A percentile compares a stretch with the other conserved stretches of the same genome.
Conservation (phyloP, 2,329 filamentous ascomycete species). For the Fonsecaea multimorphosa region DNA sequence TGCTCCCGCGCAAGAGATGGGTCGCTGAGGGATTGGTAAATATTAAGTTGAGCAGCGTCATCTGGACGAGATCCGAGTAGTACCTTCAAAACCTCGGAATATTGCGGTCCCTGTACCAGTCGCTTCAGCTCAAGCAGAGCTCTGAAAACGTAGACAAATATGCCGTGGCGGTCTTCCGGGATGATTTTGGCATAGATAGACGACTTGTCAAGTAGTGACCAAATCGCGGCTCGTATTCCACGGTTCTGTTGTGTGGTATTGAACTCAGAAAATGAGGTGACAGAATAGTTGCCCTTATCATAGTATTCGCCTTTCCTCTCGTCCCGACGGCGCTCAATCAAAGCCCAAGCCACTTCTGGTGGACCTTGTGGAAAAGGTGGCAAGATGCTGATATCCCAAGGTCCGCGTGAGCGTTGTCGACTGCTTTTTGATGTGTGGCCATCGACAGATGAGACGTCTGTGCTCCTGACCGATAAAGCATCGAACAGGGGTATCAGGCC, state of each 20-base stretch:
- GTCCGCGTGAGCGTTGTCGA: not conserved
- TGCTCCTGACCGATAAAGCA: not conserved
- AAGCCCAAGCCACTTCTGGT: not conserved
- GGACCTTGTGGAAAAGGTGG: not conserved
- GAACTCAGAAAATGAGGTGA: not conserved
- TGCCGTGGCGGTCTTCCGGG: conserved; percentile 15
- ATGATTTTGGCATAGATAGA: conserved; percentile 3
- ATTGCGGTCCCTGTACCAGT: too few species aligned
- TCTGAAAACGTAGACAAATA: conserved; percentile 11
- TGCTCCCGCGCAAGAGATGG: conserved; percentile 11
- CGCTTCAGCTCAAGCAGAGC: not conserved
- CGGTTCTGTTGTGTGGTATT: not conserved
- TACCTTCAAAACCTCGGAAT: not conserved
- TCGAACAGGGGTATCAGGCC: too few species aligned
- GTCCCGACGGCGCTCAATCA: not conserved
- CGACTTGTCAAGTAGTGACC: not conserved
- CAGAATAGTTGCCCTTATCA: not conserved
- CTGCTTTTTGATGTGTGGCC: too few species aligned
- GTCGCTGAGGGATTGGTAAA: conserved; percentile 20
- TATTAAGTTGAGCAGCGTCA: not conserved
- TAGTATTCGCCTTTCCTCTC: not conserved
- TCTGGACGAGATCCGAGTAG: not conserved
- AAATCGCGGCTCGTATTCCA: not conserved
- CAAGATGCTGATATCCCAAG: not conserved
- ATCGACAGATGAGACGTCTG: too few species aligned